Base-by-base conservation (phyloP, 805 yeast species). In the Ascoidea asiatica region DNA sequence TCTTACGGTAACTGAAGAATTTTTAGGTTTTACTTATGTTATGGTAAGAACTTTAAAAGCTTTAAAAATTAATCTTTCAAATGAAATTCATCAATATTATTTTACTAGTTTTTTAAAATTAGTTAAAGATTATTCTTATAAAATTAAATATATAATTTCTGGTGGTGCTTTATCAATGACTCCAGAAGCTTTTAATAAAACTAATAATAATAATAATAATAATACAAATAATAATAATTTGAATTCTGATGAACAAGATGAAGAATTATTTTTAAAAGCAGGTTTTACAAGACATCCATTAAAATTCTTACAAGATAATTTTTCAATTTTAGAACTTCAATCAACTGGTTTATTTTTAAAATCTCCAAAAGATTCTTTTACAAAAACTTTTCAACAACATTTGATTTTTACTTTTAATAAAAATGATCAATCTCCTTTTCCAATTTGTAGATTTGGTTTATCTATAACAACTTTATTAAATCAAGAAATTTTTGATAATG, bases 361-460 rank as follows among this genome's bases (percentile, higher is more conserved):
- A 47, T 75, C 72, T 51, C 67, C 79, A n/a, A 76, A 77, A 54
- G 65, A 75, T 55, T 61, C 79, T 0, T 80, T 80, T 60, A 77
- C 72, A 48, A 79, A 80, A 58, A 60, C 69, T 23, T 77, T 70
- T 53, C 74, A 72, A 44, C 85, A 81, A 54, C 84, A 79, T 50
- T 62, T 77, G 41, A 65, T 81, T 61, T 78, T 80, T 68, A 73
- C 77, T 42, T 67, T 71, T 45, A 68, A 66, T 45, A 62, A 29
- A 3, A 11, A 11, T 11, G 35, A 29, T 29, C 8, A 29, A 29
- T 15, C 8, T 29, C 15, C 15, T 29, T 29, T 75, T 54, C 80
- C 82, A 0, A 56, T 79, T 23, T 67, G 60, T 15, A 54, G 58
- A 44, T 62, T 69, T 36, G 55, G 65, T 1, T 46, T 62, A 5